Conservation (phyloP, 129 eudicot genomes). For the Cynara cardunculus region DNA sequence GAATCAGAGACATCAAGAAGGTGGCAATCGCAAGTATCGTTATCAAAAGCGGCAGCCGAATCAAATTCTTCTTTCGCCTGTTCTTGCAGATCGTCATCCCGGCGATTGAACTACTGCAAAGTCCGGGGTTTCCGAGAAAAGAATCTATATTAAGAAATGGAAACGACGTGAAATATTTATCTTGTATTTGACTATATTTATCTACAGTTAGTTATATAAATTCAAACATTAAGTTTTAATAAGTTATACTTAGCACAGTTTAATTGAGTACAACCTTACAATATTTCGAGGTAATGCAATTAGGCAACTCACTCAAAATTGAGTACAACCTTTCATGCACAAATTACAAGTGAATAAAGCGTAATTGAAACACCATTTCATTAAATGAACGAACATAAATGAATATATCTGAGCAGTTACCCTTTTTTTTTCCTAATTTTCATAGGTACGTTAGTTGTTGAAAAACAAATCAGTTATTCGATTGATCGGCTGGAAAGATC, state of each 20-base stretch:
- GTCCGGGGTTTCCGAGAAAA: slow-evolving; percentile 57
- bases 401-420: background rate
- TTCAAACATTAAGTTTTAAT: too few relatives aligned
- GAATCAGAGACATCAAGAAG: slow-evolving; percentile 35
- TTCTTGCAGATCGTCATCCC: slow-evolving; percentile 49
- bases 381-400: background rate
- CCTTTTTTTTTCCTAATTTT: background rate
- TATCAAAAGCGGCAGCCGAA: slow-evolving; percentile 42
- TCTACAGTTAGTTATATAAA: too few relatives aligned
- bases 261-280: too few relatives aligned
- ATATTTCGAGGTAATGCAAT: background rate
- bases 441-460: background rate
- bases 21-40: slow-evolving; percentile 39
- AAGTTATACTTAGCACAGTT: too few relatives aligned
- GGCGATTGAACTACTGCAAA: slow-evolving; percentile 60
- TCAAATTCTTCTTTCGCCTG: slow-evolving; percentile 15
- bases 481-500: slow-evolving; percentile 2
- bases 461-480: slow-evolving; percentile 12
- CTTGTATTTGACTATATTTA: too few relatives aligned
- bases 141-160: slow-evolving; percentile 39
- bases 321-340: slow-evolving; percentile 15
- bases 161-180: slow-evolving; percentile 41
- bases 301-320: slow-evolving; percentile 28
- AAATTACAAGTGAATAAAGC: slow-evolving; percentile 1
- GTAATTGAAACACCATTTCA: background rate